Base-by-base conservation (phyloP, 345 rosid genomes). In the Luvunga scandens region DNA sequence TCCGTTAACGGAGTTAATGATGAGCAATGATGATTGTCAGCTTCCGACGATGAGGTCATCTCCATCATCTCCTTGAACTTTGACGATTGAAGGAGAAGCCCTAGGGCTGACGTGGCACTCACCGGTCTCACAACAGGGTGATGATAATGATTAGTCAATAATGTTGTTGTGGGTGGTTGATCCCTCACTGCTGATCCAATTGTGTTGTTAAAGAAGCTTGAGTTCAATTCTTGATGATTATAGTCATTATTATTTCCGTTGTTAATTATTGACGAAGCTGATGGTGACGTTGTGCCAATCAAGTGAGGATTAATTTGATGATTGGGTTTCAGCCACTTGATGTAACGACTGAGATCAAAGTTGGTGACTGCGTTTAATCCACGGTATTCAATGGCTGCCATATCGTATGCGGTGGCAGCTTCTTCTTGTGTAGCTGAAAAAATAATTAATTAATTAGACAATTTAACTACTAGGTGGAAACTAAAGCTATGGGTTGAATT, bases 321-420 rank as follows among this genome's bases (percentile, higher is more conserved):
- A 60, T 75, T 56, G 4, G 95, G 93, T 75, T 86, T 87, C 24
- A 88, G 85, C 89, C 91, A 91, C 69, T 86, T 87, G 83, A 91
- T 86, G 80, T 95, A 95, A 72, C 97, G 95, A 79, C 98, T 91
- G 53, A 95, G 90, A 75, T 95, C 98, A 75, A 95, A 95, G 83
- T 95, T 95, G 2, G 98, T 95, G 73, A 95, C 98, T 7, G 98
- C 98, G 70, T 95, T 93, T 28, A 88, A 85, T 64, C 98, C 98
- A 33, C 98, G 94, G 80, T 95, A 91, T 84, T 94, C 97, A 22
- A 94, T 91, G 0, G 98, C 98, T 2, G 98, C 98, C 83, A 94
- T 86, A 34, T 95, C 98, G 60, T 95, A 93, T 16, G 98, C 98
- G 0, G 87, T 85, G 56, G 98, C 98, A 24, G 98, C 98, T 88